Conservation (phyloP, 2,329 filamentous ascomycete species). For the Podosphaera fusca region DNA sequence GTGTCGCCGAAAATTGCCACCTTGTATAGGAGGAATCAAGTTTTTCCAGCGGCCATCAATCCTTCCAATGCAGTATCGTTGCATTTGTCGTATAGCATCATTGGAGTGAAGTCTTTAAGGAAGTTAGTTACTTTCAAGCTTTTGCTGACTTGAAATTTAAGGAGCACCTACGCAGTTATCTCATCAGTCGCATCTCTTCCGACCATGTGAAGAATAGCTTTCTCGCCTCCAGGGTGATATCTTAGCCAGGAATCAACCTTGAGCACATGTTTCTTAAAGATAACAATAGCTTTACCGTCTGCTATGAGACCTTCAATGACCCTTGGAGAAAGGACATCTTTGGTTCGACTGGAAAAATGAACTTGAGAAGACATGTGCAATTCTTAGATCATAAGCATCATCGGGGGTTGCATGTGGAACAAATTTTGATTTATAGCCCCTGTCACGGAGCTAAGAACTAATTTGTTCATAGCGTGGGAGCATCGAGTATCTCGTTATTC, state of each 20-base stretch:
- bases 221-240: constrained; percentile 81
- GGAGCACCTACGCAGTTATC: constrained; percentile 50
- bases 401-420: neutral
- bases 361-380: neutral
- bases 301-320: constrained; percentile 69
- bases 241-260: constrained; percentile 75
- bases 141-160: neutral
- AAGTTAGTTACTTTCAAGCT: neutral
- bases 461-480: neutral
- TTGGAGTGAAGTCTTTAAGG: constrained; percentile 50
- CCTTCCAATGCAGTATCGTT: constrained; percentile 57
- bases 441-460: neutral
- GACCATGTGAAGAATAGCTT: constrained; percentile 80
- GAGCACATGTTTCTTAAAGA: constrained; percentile 59
- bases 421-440: neutral
- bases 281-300: constrained; percentile 54
- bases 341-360: constrained; percentile 1
- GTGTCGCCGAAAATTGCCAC: constrained; percentile 46
- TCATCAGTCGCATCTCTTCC: constrained; percentile 88
- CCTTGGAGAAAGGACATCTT: constrained; percentile 28
- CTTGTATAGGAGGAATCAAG: constrained; percentile 78
- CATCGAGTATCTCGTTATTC: neutral
- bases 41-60: constrained; percentile 69
- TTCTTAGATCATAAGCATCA: neutral
- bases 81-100: constrained; percentile 55